Evolutionary conservation across 2,329 filamentous ascomycete genomes (phyloP).

Genomic region (Bimuria novae-zelandiae): DNA sequence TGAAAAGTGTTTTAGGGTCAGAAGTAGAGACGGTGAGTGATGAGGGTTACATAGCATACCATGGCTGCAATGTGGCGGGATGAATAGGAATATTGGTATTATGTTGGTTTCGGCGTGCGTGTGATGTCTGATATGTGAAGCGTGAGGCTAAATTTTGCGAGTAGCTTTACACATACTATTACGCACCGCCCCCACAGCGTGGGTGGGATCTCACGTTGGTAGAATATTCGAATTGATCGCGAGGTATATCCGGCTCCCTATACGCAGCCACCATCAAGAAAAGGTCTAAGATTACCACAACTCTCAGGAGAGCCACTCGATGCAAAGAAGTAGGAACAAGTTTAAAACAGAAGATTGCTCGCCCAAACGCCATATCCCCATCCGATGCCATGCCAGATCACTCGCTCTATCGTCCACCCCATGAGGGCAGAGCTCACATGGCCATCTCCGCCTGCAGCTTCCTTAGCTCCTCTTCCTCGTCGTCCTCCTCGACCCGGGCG

Average conservation of each 20-base stretch:
- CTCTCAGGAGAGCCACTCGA: not conserved
- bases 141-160: too few species aligned
- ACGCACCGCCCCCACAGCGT: too few species aligned
- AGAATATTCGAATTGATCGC: not conserved
- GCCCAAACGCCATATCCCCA: slow-evolving; percentile 6
- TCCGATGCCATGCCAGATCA: slow-evolving; percentile 2
- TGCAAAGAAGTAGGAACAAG: not conserved
- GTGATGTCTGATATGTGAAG: too few species aligned
- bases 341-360: not conserved
- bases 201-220: not conserved
- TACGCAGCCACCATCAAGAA: not conserved
- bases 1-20: not conserved
- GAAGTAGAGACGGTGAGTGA: not conserved
- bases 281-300: slow-evolving; percentile 4
- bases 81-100: too few species aligned
- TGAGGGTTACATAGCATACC: not conserved
- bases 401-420: too few species aligned
- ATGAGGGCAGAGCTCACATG: too few species aligned
- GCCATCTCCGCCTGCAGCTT: slow-evolving; percentile 97
- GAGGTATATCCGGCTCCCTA: slow-evolving; percentile 10
- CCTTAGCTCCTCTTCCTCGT: slow-evolving; percentile 92
- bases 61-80: not conserved
- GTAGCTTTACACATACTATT: too few species aligned
- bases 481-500: slow-evolving; percentile 88
- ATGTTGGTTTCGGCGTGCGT: too few species aligned